Evolutionary conservation across 2,329 filamentous ascomycete genomes (phyloP).

Genomic region (Calonectria honghensis): DNA sequence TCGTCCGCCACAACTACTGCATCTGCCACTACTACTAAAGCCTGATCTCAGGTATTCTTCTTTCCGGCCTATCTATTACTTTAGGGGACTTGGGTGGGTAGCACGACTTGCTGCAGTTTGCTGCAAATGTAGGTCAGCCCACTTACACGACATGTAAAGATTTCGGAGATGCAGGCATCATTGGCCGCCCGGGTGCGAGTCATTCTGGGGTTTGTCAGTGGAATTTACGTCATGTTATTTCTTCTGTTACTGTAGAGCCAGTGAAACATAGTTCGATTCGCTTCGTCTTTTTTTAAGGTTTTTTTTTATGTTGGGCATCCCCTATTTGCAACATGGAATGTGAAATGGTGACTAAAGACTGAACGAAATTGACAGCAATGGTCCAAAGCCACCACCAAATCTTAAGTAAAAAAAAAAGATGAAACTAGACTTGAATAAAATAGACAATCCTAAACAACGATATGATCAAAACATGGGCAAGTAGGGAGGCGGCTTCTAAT

Average conservation of each 20-base stretch:
- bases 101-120: not conserved
- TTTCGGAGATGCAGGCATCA: constrained; percentile 19
- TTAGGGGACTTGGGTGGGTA: not conserved
- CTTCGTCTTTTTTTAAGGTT: not conserved
- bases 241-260: not conserved
- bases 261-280: not conserved
- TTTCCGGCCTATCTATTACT: not conserved
- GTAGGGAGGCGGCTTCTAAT: not conserved
- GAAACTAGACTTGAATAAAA: not conserved
- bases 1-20: constrained; percentile 52
- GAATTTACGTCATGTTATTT: not conserved
- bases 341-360: not conserved
- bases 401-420: not conserved
- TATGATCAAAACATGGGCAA: not conserved
- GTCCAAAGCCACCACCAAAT: not conserved
- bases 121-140: not conserved
- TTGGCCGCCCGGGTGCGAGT: not conserved
- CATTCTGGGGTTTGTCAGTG: not conserved
- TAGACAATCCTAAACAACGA: not conserved
- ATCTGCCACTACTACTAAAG: constrained; percentile 48
- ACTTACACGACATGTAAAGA: constrained; percentile 7
- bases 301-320: not conserved
- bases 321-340: not conserved
- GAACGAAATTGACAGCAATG: not conserved
- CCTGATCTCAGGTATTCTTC: not conserved